These are phyloP conservation scores for Gigaspora rosea DNA, from an alignment of 192 early-diverging fungal species.

Conservation along the genomic window DNA sequence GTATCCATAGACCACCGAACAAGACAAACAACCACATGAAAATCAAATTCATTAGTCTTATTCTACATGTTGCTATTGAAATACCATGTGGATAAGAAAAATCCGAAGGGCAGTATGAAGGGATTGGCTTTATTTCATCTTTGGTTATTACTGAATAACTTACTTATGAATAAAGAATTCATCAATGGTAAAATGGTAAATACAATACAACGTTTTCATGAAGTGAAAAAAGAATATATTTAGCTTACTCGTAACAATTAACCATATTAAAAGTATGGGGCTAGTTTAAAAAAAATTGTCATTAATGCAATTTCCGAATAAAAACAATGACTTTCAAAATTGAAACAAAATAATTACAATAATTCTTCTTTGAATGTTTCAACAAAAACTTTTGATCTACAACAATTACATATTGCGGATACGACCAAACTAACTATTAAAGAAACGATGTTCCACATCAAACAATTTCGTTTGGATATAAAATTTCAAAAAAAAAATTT, in stretches of 20 bases:
- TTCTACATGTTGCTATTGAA: not conserved
- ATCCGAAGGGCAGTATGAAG: not conserved
- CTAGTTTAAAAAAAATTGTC: not conserved
- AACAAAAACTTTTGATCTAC: not conserved
- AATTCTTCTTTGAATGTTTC: constrained; percentile 1
- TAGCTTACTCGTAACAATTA: too few relatives aligned
- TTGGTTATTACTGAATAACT: too few relatives aligned
- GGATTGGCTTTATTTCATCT: not conserved
- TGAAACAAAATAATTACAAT: not conserved
- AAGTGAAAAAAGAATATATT: too few relatives aligned
- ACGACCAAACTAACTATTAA: not conserved
- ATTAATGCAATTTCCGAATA: not conserved
- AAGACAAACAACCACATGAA: not conserved
- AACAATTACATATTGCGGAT: not conserved
- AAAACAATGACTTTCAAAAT: not conserved
- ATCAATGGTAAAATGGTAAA: too few relatives aligned
- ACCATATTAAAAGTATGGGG: too few relatives aligned
- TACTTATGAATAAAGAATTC: too few relatives aligned
- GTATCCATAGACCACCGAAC: not conserved
- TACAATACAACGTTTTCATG: too few relatives aligned
- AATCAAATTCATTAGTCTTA: not conserved
- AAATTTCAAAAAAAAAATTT: not conserved
- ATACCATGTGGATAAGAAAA: not conserved
- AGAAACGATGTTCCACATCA: not conserved
- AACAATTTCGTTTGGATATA: not conserved